phyloP scores from a whole-genome alignment of 805 yeast species.

The Ogataea parapolymorpha region DNA sequence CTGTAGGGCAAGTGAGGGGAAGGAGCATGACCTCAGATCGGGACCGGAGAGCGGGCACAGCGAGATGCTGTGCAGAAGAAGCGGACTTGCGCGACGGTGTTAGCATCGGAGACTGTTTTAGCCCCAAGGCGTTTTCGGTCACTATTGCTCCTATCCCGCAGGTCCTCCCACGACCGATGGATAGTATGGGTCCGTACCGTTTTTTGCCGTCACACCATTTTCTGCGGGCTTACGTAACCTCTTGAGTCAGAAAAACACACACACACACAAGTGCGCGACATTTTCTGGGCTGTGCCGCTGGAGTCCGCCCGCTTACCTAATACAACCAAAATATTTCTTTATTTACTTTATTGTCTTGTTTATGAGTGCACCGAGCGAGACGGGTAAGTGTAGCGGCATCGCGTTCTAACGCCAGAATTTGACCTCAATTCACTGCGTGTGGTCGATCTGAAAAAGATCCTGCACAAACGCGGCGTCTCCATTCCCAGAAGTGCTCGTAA shows the following conservation, averaged over 20 bases:
- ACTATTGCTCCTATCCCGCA: neutral
- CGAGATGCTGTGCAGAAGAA: too few relatives aligned
- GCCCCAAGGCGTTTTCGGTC: neutral
- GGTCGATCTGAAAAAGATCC: slow-evolving; percentile 59
- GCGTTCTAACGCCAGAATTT: slow-evolving; percentile 40
- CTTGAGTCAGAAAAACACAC: neutral
- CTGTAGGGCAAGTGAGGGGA: slow-evolving; percentile 1
- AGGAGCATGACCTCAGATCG: neutral
- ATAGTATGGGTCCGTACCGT: slow-evolving; percentile 6
- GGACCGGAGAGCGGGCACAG: neutral
- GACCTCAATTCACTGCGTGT: slow-evolving; percentile 61
- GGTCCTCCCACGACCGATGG: slow-evolving; percentile 3
- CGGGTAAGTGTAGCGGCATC: neutral
- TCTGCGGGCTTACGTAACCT: neutral
- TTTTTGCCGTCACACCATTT: slow-evolving; percentile 6
- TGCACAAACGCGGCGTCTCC: slow-evolving; percentile 52
- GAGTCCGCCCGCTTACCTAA: neutral
- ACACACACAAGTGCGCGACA: too few relatives aligned
- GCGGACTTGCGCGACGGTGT: too few relatives aligned
- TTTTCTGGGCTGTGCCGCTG: neutral
- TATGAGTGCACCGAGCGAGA: slow-evolving; percentile 4
- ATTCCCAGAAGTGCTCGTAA: slow-evolving; percentile 61
- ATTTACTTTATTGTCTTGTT: slow-evolving; percentile 6
- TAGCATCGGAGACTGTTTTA: too few relatives aligned
- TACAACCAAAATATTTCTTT: neutral